Base-by-base conservation (phyloP, 2,329 filamentous ascomycete species). In the Ramularia collo-cygni region DNA sequence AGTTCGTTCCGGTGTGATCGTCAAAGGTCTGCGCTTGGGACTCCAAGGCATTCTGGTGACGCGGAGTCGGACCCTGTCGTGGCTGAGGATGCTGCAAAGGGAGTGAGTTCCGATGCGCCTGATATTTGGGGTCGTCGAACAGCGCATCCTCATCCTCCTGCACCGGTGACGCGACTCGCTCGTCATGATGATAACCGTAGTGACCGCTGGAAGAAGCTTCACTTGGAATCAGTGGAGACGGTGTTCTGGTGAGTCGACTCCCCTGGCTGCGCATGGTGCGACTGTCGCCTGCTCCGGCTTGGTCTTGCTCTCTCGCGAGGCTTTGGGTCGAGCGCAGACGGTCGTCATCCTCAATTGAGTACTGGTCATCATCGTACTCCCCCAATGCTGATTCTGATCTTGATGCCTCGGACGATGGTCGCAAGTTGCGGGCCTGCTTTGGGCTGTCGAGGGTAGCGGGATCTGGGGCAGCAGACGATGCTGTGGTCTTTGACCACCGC, bases 401-500 rank as follows among this genome's bases (percentile, higher is more conserved):
- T 21, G 88, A 95, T n/a, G 74, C 64, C 59, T 76, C 62, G 50
- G 74, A 73, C 65, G 79, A 62, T 64, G 80, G 65, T 69, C 81
- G 62, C 27, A 35, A 13, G 13, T 42, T 37, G 16, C 48, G 48
- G 31, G 35, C 40, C 38, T 39, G 46, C 35, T 52, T 48, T 8
- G 58, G 57, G 28, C 55, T 59, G 27, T 60, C 56, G 13, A 59
- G 38, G 6, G 45, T 43, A 4, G 50, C 49, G 8, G 45, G 48
- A 39, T 61, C 58, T 2, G 58, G 58, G 12, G 85, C 81, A 30
- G 88, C 79, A 45, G 87, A 94, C 1, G 88, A 95, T 3, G 89
- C 77, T 0, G 92, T 98, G 2, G 90, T 96, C 66, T 93, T 92
- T 0, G 90, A 96, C 92, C 92, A 98, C 30, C 92, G 79, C 4